phyloP scores from a whole-genome alignment of 208 protist species.

The Leishmania guyanensis region DNA sequence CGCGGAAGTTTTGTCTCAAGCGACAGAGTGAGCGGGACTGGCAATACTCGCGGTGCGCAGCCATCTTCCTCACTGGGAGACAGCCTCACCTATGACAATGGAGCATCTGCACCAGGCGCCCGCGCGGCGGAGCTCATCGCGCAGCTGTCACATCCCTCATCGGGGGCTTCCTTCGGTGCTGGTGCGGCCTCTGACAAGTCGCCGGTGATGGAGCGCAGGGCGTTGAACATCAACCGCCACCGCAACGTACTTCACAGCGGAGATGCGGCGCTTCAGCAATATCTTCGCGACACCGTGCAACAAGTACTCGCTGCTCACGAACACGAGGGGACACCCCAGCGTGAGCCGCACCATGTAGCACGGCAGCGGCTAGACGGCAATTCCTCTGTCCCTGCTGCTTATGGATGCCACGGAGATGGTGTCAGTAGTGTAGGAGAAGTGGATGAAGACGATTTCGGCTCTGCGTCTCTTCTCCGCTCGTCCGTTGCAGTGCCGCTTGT shows the following conservation, averaged over 20 bases:
- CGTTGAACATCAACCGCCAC: not conserved
- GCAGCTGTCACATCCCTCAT: not conserved
- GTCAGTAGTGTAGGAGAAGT: not conserved
- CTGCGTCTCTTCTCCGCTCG: slow-evolving; percentile 20
- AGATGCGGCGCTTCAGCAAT: slow-evolving; percentile 21
- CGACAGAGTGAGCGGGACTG: not conserved
- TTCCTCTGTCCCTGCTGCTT: not conserved
- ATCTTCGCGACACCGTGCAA: slow-evolving; percentile 31
- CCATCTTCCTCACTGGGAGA: not conserved
- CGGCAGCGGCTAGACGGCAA: not conserved
- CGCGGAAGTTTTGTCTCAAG: not conserved
- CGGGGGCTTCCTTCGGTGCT: not conserved
- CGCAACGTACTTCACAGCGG: slow-evolving; percentile 5
- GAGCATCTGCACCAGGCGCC: not conserved
- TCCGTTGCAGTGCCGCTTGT: slow-evolving; percentile 12
- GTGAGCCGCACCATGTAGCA: not conserved
- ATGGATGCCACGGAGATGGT: not conserved
- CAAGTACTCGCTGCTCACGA: slow-evolving; percentile 16
- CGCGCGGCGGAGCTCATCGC: slow-evolving; percentile 23
- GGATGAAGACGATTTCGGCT: slow-evolving; percentile 29
- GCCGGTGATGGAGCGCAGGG: not conserved
- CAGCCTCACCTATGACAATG: not conserved
- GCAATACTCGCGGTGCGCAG: not conserved
- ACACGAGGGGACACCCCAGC: not conserved
- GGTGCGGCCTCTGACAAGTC: not conserved